Conservation (phyloP, 768 basidiomycete genomes). For the Pisolithus marmoratus region DNA sequence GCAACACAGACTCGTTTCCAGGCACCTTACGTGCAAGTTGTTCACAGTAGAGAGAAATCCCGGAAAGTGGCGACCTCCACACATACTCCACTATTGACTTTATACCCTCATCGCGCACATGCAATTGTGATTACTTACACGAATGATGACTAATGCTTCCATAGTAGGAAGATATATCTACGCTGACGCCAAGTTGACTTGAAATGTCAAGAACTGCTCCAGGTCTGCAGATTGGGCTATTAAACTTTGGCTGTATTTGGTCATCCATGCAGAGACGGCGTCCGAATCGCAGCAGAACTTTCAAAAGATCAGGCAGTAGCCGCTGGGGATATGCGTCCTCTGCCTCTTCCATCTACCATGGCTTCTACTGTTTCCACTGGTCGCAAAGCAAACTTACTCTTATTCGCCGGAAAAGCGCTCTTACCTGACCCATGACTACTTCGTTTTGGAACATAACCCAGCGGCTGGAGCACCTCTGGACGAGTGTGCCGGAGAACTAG, state of each 20-base stretch:
- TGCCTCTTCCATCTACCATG: conserved; percentile 6
- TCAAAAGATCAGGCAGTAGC: not conserved
- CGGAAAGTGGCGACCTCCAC: no score
- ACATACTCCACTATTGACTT: no score
- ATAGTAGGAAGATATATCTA: no score
- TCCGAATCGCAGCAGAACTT: not conserved
- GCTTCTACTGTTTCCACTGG: conserved; percentile 22
- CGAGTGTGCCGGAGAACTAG: conserved; percentile 55
- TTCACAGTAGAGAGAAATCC: conserved; percentile 17
- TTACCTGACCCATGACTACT: conserved; percentile 74
- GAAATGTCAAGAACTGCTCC: no score
- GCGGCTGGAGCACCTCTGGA: conserved; percentile 47
- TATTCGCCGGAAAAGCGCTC: conserved; percentile 43
- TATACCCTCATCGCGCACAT: conserved; percentile 32
- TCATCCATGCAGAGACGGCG: not conserved
- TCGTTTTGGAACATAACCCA: conserved; percentile 66
- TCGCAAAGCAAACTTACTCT: conserved; percentile 21
- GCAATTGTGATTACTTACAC: conserved; percentile 25
- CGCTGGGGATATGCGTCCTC: conserved; percentile 6
- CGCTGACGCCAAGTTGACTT: no score
- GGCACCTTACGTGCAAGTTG: conserved; percentile 29
- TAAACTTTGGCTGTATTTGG: not conserved
- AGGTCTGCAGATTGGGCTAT: no score
- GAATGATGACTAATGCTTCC: no score
- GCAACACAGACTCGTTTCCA: conserved; percentile 33